These are phyloP conservation scores for Lineolata rhizophorae DNA, from an alignment of 495 filamentous ascomycete genomes.

Conservation along the genomic window DNA sequence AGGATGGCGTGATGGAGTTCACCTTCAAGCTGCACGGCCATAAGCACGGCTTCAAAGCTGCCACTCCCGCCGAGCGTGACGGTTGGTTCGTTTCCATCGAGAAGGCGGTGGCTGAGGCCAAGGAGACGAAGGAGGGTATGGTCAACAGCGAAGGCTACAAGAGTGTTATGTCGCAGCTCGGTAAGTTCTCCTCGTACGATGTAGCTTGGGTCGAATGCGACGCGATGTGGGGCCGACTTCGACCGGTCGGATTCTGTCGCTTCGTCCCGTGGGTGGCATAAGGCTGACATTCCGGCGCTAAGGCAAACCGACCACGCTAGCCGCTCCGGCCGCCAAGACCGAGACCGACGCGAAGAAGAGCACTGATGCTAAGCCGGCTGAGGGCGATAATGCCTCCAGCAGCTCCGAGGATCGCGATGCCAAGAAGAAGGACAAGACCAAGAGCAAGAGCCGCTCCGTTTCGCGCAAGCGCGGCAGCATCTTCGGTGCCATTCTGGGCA, in stretches of 20 bases:
- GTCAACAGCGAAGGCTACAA: slow-evolving; percentile 22
- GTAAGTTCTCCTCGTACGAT: slow-evolving; percentile 11
- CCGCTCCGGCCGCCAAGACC: slow-evolving; percentile 12
- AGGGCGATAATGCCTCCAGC: slow-evolving; percentile 10
- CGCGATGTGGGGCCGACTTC: slow-evolving; percentile 1
- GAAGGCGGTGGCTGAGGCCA: slow-evolving; percentile 32
- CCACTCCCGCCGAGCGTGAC: slow-evolving; percentile 54
- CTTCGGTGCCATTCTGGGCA: slow-evolving; percentile 53
- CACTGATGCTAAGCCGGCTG: slow-evolving; percentile 15
- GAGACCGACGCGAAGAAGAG: slow-evolving; percentile 17
- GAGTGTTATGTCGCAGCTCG: slow-evolving; percentile 22
- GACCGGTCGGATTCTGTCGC: slow-evolving; percentile 8
- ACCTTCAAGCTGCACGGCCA: slow-evolving; percentile 60
- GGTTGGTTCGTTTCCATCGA: slow-evolving; percentile 50
- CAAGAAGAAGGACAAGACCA: slow-evolving; percentile 14
- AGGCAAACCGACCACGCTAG: slow-evolving; percentile 17
- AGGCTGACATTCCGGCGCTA: slow-evolving; percentile 20
- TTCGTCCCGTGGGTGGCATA: slow-evolving; percentile 13
- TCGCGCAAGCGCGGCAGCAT: slow-evolving; percentile 69
- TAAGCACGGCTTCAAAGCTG: slow-evolving; percentile 77
- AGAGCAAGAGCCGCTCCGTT: slow-evolving; percentile 39
- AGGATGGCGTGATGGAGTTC: slow-evolving; percentile 56
- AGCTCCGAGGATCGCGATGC: slow-evolving; percentile 21
- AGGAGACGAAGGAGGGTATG: slow-evolving; percentile 23
- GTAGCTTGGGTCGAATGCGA: slow-evolving; percentile 1